These are phyloP conservation scores for Fusarium humuli DNA, from an alignment of 2,329 filamentous ascomycete genomes.

Conservation along the genomic window DNA sequence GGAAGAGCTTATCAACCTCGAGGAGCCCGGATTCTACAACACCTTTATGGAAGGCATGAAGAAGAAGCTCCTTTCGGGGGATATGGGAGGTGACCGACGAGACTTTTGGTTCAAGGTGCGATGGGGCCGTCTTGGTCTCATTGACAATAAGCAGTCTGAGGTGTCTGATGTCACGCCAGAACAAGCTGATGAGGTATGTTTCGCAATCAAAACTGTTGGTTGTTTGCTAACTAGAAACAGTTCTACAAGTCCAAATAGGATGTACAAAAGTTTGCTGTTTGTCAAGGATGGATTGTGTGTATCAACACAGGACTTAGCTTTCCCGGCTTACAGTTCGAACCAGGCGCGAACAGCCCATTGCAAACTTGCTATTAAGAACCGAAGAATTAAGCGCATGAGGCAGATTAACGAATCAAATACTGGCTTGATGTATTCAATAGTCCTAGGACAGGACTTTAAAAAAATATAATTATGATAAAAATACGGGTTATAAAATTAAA, in stretches of 20 bases:
- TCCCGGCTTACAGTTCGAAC: background rate
- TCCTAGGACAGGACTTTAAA: background rate
- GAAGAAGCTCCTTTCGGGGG: constrained; percentile 73
- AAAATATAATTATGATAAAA: background rate
- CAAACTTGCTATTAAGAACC: background rate
- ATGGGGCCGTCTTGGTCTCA: constrained; percentile 75
- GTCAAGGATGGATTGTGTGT: background rate
- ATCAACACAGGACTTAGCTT: constrained; percentile 7
- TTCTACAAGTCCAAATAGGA: constrained; percentile 54
- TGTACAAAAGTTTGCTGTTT: constrained; percentile 14
- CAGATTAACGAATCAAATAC: background rate
- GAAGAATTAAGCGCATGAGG: background rate
- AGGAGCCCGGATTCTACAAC: constrained; percentile 83
- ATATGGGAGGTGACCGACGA: constrained; percentile 79
- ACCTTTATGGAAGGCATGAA: constrained; percentile 78
- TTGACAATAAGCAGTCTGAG: constrained; percentile 72
- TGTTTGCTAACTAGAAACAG: constrained; percentile 47
- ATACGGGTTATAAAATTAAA: background rate
- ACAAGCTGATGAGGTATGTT: constrained; percentile 72
- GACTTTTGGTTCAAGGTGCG: constrained; percentile 86
- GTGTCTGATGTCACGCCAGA: constrained; percentile 74
- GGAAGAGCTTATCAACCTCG: constrained; percentile 78
- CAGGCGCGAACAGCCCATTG: background rate
- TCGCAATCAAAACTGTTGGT: background rate
- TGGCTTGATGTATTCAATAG: background rate